A percentile compares a stretch with the other conserved stretches of the same genome.
phyloP scores from a whole-genome alignment of 495 filamentous ascomycete species.

The Aspergillus carlsbadensis region DNA sequence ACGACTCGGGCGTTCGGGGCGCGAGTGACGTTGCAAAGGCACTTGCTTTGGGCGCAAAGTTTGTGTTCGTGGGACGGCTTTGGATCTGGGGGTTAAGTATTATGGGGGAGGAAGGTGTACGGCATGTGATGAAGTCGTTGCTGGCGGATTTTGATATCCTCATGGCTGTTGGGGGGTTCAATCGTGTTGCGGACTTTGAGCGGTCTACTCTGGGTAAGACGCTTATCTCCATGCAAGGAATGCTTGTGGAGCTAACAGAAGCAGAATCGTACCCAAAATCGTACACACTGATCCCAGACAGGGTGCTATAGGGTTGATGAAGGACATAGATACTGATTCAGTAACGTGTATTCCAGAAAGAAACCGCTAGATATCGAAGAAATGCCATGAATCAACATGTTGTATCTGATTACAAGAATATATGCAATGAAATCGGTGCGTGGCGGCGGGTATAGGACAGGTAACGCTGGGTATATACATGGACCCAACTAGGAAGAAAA shows the following conservation, averaged over 20 bases:
- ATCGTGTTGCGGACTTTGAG: slow-evolving; percentile 52
- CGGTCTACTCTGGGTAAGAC: slow-evolving; percentile 33
- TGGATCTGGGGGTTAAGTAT: slow-evolving; percentile 63
- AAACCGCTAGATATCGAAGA: background rate
- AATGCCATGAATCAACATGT: slow-evolving; percentile 12
- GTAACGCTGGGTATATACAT: background rate
- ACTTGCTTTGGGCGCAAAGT: slow-evolving; percentile 61
- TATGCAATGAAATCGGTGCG: slow-evolving; percentile 10
- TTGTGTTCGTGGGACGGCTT: slow-evolving; percentile 61
- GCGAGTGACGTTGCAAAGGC: slow-evolving; percentile 62
- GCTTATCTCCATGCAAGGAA: background rate
- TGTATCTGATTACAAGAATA: slow-evolving; percentile 13
- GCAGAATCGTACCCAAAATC: slow-evolving; percentile 44
- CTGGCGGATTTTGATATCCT: slow-evolving; percentile 67
- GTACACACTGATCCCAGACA: slow-evolving; percentile 43
- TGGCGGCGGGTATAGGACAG: background rate
- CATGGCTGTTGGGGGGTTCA: slow-evolving; percentile 63
- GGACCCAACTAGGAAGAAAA: background rate
- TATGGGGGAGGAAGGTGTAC: slow-evolving; percentile 58
- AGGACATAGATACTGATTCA: background rate
- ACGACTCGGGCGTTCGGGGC: slow-evolving; percentile 59
- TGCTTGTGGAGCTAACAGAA: slow-evolving; percentile 6
- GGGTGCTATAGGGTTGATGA: slow-evolving; percentile 18
- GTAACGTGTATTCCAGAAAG: background rate
- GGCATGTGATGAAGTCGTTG: slow-evolving; percentile 59